Base-by-base conservation (phyloP, 208 protist species). In the Porcisia hertigi region DNA sequence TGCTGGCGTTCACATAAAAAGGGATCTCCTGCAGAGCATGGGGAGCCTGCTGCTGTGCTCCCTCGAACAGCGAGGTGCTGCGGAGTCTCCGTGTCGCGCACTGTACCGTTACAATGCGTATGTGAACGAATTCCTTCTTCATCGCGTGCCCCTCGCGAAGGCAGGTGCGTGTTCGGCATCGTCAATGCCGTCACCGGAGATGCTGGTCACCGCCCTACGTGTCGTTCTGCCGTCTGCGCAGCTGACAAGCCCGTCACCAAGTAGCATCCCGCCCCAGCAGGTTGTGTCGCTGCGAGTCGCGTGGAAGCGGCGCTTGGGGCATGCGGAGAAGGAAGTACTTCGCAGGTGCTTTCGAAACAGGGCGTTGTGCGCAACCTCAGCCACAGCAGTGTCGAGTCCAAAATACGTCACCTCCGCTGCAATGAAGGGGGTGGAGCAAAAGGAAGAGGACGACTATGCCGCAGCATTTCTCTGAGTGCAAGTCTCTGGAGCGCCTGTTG, bases 61-160 rank as follows among this genome's bases (percentile, higher is more conserved):
- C 0, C 41, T 80, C 49, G 49, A 70, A 1, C 58, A n/a, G 34
- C 75, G 75, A 9, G 2, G 52, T 18, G 30, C 16, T 23, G 16
- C 16, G 18, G 2, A 6, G 2, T 20, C 65, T 0, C 3, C n/a
- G 4, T 11, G 25, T 14, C 69, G 52, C 0, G 3, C 34, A 12
- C 30, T 74, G 18, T 70, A 75, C 60, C 69, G 69, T 11, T 74
- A 74, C 69, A 70, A 74, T 60, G 47, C 53, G 1, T 80, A 80
- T 43, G 52, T 80, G 5, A 74, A 74, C 34, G 75, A 80, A 52
- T 80, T 80, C 34, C 69, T 79, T 11, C 57, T 70, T 6, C 64
- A 79, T 60, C 18, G 57, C 57, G 7, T 60, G 25, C 57, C 57
- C 49, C 12, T n/a, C 0, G 12, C 41, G 39, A 11, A 36, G 65